phyloP scores from a whole-genome alignment of 2,329 filamentous ascomycete species.

The Aspergillus glaucus region DNA sequence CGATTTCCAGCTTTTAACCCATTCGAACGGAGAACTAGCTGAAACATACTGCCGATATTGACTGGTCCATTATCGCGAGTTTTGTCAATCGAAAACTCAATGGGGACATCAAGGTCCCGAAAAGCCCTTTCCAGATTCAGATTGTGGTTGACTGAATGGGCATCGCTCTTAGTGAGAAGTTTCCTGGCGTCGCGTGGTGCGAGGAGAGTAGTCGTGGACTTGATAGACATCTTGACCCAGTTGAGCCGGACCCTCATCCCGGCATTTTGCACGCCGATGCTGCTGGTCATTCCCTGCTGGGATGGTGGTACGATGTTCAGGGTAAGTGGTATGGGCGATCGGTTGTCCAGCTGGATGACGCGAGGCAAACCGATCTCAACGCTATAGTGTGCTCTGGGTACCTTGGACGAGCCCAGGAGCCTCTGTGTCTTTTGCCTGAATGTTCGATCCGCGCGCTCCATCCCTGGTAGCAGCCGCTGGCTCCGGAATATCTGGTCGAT shows the following conservation, averaged over 20 bases:
- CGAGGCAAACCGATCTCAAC: constrained; percentile 22
- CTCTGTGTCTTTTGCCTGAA: constrained; percentile 29
- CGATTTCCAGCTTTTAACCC: constrained; percentile 4
- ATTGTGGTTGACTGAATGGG: not conserved
- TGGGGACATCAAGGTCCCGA: constrained; percentile 4
- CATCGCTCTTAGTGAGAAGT: not conserved
- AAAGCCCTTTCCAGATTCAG: constrained; percentile 6
- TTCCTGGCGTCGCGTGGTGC: constrained; percentile 6
- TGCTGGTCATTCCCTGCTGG: constrained; percentile 5
- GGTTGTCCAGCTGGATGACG: constrained; percentile 15
- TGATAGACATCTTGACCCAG: constrained; percentile 8
- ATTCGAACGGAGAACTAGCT: constrained; percentile 8
- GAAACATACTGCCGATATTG: constrained; percentile 11
- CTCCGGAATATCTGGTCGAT: constrained; percentile 1
- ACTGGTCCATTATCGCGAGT: constrained; percentile 3
- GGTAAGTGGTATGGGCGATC: constrained; percentile 8
- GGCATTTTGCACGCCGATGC: constrained; percentile 8
- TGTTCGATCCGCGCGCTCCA: constrained; percentile 22
- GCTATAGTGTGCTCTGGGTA: constrained; percentile 24
- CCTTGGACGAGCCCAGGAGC: constrained; percentile 27
- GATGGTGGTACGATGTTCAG: constrained; percentile 5
- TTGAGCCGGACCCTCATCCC: constrained; percentile 9
- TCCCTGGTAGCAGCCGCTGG: constrained; percentile 26
- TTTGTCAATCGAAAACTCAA: constrained; percentile 6
- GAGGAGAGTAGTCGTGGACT: constrained; percentile 5